Conservation (phyloP, 2,329 filamentous ascomycete species). For the Colletotrichum cuscutae region DNA sequence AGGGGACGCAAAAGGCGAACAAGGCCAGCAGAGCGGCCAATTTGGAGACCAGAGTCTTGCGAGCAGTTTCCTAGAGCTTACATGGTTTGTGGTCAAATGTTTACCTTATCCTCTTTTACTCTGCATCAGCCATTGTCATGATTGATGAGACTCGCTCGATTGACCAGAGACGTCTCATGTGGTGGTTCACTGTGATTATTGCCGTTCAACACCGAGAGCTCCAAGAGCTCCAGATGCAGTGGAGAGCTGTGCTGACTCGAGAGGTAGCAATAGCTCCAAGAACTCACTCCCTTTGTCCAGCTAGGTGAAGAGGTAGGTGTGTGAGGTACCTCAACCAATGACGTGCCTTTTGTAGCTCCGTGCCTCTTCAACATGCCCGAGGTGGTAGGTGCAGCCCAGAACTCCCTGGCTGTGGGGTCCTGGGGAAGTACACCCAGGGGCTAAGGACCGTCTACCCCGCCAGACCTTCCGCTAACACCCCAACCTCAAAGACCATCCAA, state of each 20-base stretch:
- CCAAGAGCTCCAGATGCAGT: not conserved
- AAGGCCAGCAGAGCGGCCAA: constrained; percentile 21
- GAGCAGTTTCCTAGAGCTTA: constrained; percentile 35
- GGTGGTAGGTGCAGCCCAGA: constrained; percentile 21
- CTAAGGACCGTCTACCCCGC: constrained; percentile 16
- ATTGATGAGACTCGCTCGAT: not conserved
- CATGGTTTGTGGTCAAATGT: constrained; percentile 29
- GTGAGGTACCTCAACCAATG: not conserved
- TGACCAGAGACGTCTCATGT: not conserved
- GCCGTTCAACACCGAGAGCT: not conserved
- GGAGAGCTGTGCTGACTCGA: not conserved
- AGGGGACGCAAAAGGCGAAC: constrained; percentile 27
- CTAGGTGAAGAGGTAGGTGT: not conserved
- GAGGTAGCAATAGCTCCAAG: not conserved
- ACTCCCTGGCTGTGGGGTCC: constrained; percentile 24
- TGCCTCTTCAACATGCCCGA: not conserved
- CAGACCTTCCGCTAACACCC: constrained; percentile 18
- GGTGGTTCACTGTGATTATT: not conserved
- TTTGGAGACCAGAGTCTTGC: constrained; percentile 30
- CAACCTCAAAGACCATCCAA: constrained; percentile 8
- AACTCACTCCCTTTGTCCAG: not conserved
- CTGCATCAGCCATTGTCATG: constrained; percentile 6
- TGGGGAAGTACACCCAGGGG: constrained; percentile 19
- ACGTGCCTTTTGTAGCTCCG: constrained; percentile 7
- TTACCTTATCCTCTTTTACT: constrained; percentile 16